Evolutionary conservation across 345 rosid genomes (phyloP).

Genomic region (Hibiscus mutabilis): DNA sequence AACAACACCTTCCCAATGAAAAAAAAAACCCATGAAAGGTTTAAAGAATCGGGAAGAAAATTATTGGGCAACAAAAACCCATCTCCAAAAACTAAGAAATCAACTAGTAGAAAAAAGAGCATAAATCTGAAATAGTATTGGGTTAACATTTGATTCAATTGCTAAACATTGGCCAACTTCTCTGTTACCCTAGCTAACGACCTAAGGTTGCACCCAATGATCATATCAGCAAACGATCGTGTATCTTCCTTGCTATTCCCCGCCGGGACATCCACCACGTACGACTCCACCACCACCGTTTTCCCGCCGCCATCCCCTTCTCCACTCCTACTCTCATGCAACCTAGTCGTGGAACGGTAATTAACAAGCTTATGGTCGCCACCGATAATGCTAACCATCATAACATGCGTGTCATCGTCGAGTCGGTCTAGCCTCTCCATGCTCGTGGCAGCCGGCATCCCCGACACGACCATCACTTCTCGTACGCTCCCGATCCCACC

Average conservation of each 20-base stretch:
- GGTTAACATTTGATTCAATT: not conserved
- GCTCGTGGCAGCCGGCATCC: conserved; percentile 48
- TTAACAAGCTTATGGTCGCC: conserved; percentile 66
- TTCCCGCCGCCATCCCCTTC: conserved; percentile 13
- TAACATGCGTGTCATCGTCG: conserved; percentile 49
- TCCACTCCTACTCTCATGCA: conserved; percentile 20
- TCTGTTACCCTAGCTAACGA: conserved; percentile 49
- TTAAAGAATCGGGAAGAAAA: not conserved
- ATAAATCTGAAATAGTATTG: not conserved
- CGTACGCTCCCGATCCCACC: conserved; percentile 42
- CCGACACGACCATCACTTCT: conserved; percentile 44
- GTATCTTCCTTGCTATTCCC: conserved; percentile 65
- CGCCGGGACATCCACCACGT: conserved; percentile 58
- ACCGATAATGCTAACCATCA: conserved; percentile 51
- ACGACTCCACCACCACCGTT: conserved; percentile 56
- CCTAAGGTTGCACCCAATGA: conserved; percentile 49
- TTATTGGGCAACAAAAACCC: not conserved
- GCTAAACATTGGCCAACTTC: conserved; percentile 25
- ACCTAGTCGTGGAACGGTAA: conserved; percentile 42
- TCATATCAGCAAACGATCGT: conserved; percentile 35
- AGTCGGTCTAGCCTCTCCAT: conserved; percentile 56
- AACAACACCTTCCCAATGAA: not conserved
- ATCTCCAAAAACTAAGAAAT: too few relatives aligned
- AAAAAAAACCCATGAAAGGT: not conserved
- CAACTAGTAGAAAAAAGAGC: not conserved